Evolutionary conservation across 1,284 basidiomycete genomes (phyloP), one percentile per base, ranked within the genome.

Genomic region (Cryptococcus maquisensis): DNA sequence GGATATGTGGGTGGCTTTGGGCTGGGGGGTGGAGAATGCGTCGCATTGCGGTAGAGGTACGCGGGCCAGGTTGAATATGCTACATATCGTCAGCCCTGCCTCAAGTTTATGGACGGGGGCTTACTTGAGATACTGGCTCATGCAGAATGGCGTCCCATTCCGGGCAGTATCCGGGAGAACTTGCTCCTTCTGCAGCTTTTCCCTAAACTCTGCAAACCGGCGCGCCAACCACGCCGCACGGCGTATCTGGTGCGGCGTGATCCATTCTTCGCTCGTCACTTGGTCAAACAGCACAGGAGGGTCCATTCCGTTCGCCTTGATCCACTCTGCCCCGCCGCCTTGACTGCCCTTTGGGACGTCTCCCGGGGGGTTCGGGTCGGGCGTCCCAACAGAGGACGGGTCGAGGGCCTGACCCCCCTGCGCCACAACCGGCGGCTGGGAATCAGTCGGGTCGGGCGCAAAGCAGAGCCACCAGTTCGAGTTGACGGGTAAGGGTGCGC

Each of bases 391-490:
- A 40, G 9, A 57, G 54, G 26, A 51, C 46, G 47, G 56, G 28
- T 32, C 28, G 28, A 32, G 28, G 28, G 28, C 6, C 28, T 32
- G 6, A 10, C 28, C 28, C 28, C 28, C 28, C 1, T 8, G 28
- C 28, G 28, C 6, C 48, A 18, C 50, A 42, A 8, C 59, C 43
- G n/a, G 52, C 51, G 23, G 64, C 10, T 46, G 26, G 1, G 81
- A 79, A 51, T 81, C 78, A 55, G 66, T 69, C 15, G 74, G 64
- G 68, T 84, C 82, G 43, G 79, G 73, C 37, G 76, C 73, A 70
- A 94, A 89, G n/a, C 90, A 81, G 43, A 97, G 80, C 94, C 94
- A 98, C 94, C 94, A 98, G 71, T 98, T 97, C 9, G 92, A 95
- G 77, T 98, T 90, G 67, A 98, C 78, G 55, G 91, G 80, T 32